Base-by-base conservation (phyloP, 23 red algal species). In the Gracilaria vermiculophylla region DNA sequence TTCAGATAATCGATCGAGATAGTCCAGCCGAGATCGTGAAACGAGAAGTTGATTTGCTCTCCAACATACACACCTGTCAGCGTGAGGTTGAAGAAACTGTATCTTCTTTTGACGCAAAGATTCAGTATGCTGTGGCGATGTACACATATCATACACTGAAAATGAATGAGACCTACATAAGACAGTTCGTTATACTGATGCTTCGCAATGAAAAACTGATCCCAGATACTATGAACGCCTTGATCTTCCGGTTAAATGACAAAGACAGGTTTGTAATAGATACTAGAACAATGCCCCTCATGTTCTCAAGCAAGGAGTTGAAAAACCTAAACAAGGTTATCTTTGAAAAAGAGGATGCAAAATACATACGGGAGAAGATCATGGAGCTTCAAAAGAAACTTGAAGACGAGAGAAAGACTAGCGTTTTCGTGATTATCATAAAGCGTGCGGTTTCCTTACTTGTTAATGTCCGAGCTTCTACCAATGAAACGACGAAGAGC, bases 131-230 rank as follows among this genome's bases (percentile, higher is more conserved):
- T 14, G 53, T 57, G 51, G 78, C 3, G 17, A 41, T 29, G 28
- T 61, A 82, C 27, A 51, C 58, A 39, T 61, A 82, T 42, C 53
- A 82, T 13, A 61, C 51, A 6, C 19, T 29, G 35, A 58, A 31
- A 20, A 32, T 80, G 3, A 40, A 28, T 10, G 47, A 80, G 9
- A 10, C 17, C 4, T 56, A 41, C 10, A 23, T 7, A 8, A 5
- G 76, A 58, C 76, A 80, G 21, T 80, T 54, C 6, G 76, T 13
- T 28, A 80, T 29, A 50, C 29, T 54, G 5, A 32, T 80, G n/a
- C 20, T 80, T 10, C n/a, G 25, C 8, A 80, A 80, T 31, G 76
- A 43, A 13, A 4, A 28, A 8, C 25, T 51, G 6, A 7, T 11
- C 5, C 5, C 49, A 42, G 76, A 42, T 42, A 80, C 44, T 12